Evolutionary conservation across 73 alveolate genomes (phyloP).

Genomic region (Tetrahymena borealis): DNA sequence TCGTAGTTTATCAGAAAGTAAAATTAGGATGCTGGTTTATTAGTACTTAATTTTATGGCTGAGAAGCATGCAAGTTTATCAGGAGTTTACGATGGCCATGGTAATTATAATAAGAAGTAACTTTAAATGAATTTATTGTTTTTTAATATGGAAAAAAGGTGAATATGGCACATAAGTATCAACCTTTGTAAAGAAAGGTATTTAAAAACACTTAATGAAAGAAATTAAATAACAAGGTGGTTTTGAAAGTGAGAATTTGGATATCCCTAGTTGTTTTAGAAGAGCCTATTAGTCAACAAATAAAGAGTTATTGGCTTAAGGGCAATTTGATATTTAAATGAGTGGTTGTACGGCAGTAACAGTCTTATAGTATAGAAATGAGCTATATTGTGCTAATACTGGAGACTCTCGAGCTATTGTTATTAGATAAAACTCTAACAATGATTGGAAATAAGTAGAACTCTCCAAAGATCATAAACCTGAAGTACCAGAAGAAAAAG

Average conservation of each 20-base stretch:
- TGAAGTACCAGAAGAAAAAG: slow-evolving; percentile 81
- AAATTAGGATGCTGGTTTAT: neutral
- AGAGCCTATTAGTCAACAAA: neutral
- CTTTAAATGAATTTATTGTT: neutral
- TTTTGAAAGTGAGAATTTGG: neutral
- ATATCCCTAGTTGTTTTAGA: neutral
- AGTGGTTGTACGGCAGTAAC: neutral
- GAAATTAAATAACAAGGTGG: neutral
- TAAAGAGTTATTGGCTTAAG: neutral
- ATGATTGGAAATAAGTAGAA: slow-evolving; percentile 53
- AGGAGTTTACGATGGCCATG: neutral
- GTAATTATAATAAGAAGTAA: neutral
- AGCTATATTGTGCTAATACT: slow-evolving; percentile 67
- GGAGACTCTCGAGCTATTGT: slow-evolving; percentile 92
- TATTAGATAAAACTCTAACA: slow-evolving; percentile 19
- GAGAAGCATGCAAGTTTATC: neutral
- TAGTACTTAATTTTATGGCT: neutral
- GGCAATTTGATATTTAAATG: neutral
- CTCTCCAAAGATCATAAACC: slow-evolving; percentile 97
- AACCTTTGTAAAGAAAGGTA: neutral
- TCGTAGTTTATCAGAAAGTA: neutral
- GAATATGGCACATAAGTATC: neutral
- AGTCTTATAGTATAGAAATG: neutral
- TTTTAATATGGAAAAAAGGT: neutral
- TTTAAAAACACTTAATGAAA: neutral